A percentile compares a stretch with the other conserved stretches of the same genome.
Conservation (phyloP, 139 green algal species). For the Chlorella sp. region DNA sequence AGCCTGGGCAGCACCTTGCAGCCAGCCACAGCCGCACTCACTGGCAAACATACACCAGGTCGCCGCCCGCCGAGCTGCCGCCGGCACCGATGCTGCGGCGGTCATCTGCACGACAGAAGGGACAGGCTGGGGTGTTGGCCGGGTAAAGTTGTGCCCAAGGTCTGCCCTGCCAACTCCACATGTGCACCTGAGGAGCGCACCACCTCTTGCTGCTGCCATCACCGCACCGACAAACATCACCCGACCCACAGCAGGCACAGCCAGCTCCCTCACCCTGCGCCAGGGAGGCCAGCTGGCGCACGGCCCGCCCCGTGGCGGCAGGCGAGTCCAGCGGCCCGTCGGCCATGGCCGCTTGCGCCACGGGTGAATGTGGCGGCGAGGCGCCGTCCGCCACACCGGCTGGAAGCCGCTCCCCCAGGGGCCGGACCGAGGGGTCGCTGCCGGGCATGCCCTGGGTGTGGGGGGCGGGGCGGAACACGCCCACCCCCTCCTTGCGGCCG, state of each 20-base stretch:
- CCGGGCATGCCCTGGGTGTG: neutral
- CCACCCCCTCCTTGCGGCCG: slow-evolving; percentile 68
- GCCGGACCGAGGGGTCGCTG: neutral
- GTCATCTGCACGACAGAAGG: neutral
- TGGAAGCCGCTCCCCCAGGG: too few relatives aligned
- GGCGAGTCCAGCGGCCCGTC: slow-evolving; percentile 27
- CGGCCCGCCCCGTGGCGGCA: neutral
- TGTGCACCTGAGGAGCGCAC: too few relatives aligned
- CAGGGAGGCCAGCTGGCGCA: neutral
- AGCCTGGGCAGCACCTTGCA: too few relatives aligned
- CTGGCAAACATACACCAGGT: slow-evolving; percentile 48
- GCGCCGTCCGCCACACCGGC: neutral
- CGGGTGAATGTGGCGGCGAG: neutral
- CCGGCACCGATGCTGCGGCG: neutral
- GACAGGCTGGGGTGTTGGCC: too few relatives aligned
- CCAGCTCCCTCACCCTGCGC: neutral
- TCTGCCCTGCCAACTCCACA: too few relatives aligned
- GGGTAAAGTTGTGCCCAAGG: too few relatives aligned
- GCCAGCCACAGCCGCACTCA: too few relatives aligned
- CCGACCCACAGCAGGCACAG: too few relatives aligned
- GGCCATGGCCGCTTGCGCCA: neutral
- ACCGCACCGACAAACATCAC: too few relatives aligned
- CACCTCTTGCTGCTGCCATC: too few relatives aligned
- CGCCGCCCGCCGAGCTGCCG: neutral
- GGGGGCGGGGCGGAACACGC: slow-evolving; percentile 57